Evolutionary conservation across 129 eudicot species (phyloP).

Genomic region (Silybum marianum): DNA sequence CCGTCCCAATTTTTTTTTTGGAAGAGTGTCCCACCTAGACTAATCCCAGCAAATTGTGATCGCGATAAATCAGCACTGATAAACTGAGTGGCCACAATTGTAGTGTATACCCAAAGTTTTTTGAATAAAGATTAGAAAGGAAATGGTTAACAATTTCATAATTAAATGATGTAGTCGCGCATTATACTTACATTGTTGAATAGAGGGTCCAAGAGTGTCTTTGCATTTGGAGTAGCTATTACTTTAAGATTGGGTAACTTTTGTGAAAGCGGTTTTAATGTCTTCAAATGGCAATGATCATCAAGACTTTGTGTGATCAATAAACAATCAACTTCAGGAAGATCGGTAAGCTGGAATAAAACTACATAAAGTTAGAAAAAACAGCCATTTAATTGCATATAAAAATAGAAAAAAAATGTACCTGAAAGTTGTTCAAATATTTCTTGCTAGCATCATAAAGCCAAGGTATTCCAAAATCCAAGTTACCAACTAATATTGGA

Average conservation of each 20-base stretch:
- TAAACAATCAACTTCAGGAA: conserved; percentile 82
- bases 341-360: conserved; percentile 74
- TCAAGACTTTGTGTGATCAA: conserved; percentile 96
- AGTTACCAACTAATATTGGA: conserved; percentile 90
- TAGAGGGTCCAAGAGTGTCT: conserved; percentile 77
- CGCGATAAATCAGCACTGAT: no score
- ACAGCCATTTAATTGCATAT: background rate
- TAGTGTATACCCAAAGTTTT: background rate
- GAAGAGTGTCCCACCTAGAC: no score
- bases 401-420: conserved; percentile 14
- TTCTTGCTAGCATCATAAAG: conserved; percentile 95
- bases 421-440: conserved; percentile 75
- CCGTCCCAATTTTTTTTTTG: no score
- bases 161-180: background rate
- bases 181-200: conserved; percentile 71
- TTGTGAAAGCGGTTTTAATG: conserved; percentile 74
- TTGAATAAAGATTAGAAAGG: background rate
- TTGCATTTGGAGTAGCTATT: conserved; percentile 86
- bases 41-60: no score
- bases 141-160: background rate
- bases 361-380: conserved; percentile 6
- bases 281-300: conserved; percentile 92
- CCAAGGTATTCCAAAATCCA: conserved; percentile 94
- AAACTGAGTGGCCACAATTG: no score
- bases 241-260: conserved; percentile 76